Base-by-base conservation (phyloP, 768 basidiomycete species). In the Pisolithus tinctorius region DNA sequence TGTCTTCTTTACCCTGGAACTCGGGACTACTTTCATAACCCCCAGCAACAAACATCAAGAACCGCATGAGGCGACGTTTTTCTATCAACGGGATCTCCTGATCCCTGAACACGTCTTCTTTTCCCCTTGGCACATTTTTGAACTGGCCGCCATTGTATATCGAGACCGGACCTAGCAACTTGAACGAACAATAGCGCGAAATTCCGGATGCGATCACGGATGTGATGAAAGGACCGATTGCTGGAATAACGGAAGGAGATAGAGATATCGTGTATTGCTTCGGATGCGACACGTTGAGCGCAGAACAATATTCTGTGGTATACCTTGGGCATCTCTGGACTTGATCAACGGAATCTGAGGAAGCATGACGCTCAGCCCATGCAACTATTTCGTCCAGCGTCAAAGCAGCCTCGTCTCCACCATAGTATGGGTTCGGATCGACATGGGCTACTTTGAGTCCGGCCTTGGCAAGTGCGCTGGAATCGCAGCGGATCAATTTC, bases 101-200 rank as follows among this genome's bases (percentile, higher is more conserved):
- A 69, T 81, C 84, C 71, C 88, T 93, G 78, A 98, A 97, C 3
- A 98, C 79, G 52, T 90, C 88, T 66, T 93, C 93, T 65, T 96
- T 97, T 70, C 82, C 89, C 30, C 84, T 84, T 1, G 95, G 95
- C 0, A 97, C 94, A 46, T 68, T 76, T 58, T 79, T 79, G 48
- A 81, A 62, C 20, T 63, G 57, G 48, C 63, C 64, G 2, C 76
- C 70, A 45, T 80, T 71, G 59, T 82, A 84, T 41, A 91, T 70
- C 37, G 74, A 80, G 16, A 88, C 74, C 23, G 77, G 79, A 54
- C 86, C 89, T 17, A 98, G 71, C 4, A 96, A 75, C 43, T 87
- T 83, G 63, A 93, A 98, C 2, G 84, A 85, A n/a, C 92, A 90
- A 62, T 98, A 97, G 51, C 85, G 83, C 7, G 92, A 78, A 13